Percentiles rank a stretch among this genome's conserved stretches.
Evolutionary conservation across 139 green algal species (phyloP).

Genomic region (Pseudopediastrum boryanum): DNA sequence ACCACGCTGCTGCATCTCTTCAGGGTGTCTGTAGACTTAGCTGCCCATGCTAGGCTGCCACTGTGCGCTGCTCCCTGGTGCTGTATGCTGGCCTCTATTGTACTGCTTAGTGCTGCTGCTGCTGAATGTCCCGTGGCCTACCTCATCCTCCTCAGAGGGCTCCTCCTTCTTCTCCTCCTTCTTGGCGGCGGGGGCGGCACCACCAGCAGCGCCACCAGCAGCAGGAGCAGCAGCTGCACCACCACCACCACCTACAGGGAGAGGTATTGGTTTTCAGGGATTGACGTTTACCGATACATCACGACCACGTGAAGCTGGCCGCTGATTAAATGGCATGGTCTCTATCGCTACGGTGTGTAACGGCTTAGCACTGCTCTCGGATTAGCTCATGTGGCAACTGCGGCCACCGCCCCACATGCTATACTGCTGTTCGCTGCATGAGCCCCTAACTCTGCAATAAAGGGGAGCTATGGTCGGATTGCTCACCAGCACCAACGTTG

Average conservation of each 20-base stretch:
- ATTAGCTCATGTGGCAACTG: too few relatives aligned
- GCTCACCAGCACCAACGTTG: constrained; percentile 92
- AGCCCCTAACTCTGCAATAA: too few relatives aligned
- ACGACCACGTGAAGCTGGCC: too few relatives aligned
- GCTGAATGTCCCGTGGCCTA: constrained; percentile 37
- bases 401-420: too few relatives aligned
- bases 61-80: not conserved
- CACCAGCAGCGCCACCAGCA: constrained; percentile 67
- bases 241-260: constrained; percentile 47
- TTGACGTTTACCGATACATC: too few relatives aligned
- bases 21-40: not conserved
- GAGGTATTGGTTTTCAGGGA: too few relatives aligned
- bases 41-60: not conserved
- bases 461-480: not conserved
- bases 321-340: too few relatives aligned
- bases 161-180: constrained; percentile 85
- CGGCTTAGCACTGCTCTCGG: too few relatives aligned
- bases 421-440: too few relatives aligned
- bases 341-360: too few relatives aligned
- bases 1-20: not conserved
- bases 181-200: constrained; percentile 65
- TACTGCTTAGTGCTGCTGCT: too few relatives aligned
- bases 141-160: constrained; percentile 85
- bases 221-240: constrained; percentile 65
- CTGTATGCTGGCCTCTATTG: not conserved